Percentiles rank a stretch among this genome's conserved stretches.
These are phyloP conservation scores for Inga laurina DNA, from an alignment of 306 rosid genomes.

Conservation along the genomic window DNA sequence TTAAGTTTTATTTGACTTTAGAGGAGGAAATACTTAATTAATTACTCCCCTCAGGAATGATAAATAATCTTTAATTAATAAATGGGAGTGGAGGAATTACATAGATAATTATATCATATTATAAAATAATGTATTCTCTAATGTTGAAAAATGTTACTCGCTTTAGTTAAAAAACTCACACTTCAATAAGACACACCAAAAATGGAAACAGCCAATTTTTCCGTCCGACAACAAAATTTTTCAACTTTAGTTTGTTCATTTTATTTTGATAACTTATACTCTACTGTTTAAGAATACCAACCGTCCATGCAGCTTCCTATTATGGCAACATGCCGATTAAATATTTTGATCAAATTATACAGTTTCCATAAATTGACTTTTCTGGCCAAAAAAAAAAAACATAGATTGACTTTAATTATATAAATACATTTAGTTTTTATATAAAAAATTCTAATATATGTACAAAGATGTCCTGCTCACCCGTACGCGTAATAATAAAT, in stretches of 20 bases:
- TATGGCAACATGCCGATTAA: neutral
- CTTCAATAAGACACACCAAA: slow-evolving; percentile 17
- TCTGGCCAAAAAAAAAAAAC: neutral
- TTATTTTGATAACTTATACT: neutral
- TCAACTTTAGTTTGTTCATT: slow-evolving; percentile 5
- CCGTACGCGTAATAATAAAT: neutral
- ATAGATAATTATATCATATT: neutral
- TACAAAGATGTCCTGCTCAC: neutral
- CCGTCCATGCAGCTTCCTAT: neutral
- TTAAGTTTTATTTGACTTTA: neutral
- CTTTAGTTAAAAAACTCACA: slow-evolving; percentile 7
- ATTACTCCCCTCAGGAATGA: slow-evolving; percentile 10
- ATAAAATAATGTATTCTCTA: slow-evolving; percentile 11
- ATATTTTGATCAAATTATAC: slow-evolving; percentile 21
- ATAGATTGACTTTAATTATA: neutral
- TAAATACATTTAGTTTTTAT: neutral
- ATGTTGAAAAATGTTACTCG: slow-evolving; percentile 16
- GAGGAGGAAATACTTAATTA: neutral
- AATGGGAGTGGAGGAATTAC: slow-evolving; percentile 12
- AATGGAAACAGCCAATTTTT: slow-evolving; percentile 5
- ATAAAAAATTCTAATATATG: neutral
- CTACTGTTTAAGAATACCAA: slow-evolving; percentile 25
- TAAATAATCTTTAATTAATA: slow-evolving; percentile 15
- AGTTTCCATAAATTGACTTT: neutral
- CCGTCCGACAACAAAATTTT: slow-evolving; percentile 34